Evolutionary conservation across 805 yeast species (phyloP).

Genomic region (Brettanomyces nanus): DNA sequence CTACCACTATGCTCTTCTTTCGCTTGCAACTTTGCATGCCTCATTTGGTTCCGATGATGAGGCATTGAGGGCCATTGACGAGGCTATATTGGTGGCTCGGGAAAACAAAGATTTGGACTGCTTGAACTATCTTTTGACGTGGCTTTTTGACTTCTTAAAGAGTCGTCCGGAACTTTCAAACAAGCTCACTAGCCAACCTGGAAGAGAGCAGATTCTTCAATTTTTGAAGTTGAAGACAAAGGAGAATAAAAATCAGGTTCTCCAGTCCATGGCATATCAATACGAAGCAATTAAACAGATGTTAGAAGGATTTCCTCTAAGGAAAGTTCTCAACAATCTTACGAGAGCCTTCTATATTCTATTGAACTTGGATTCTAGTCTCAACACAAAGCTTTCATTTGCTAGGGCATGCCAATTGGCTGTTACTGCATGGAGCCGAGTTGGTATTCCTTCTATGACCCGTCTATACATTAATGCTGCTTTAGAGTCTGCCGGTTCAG

Average conservation of each 20-base stretch:
- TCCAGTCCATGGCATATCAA: slow-evolving; percentile 56
- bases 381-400: slow-evolving; percentile 27
- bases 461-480: slow-evolving; percentile 42
- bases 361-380: slow-evolving; percentile 35
- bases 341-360: slow-evolving; percentile 49
- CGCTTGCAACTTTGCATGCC: slow-evolving; percentile 64
- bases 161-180: slow-evolving; percentile 48
- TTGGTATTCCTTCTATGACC: slow-evolving; percentile 41
- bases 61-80: slow-evolving; percentile 74
- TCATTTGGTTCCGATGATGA: slow-evolving; percentile 57
- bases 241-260: slow-evolving; percentile 34
- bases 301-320: slow-evolving; percentile 41
- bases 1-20: slow-evolving; percentile 70
- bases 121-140: slow-evolving; percentile 60
- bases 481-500: slow-evolving; percentile 28
- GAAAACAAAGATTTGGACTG: slow-evolving; percentile 73
- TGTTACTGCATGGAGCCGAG: slow-evolving; percentile 42
- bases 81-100: slow-evolving; percentile 81
- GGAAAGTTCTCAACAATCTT: slow-evolving; percentile 43
- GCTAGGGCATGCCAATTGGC: slow-evolving; percentile 34
- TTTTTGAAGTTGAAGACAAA: slow-evolving; percentile 50
- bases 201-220: slow-evolving; percentile 59
- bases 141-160: slow-evolving; percentile 65
- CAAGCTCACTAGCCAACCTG: slow-evolving; percentile 30
- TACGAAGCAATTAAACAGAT: slow-evolving; percentile 52